These are phyloP conservation scores for Wickerhamomyces chambardii DNA, from an alignment of 805 yeast species.

Conservation along the genomic window DNA sequence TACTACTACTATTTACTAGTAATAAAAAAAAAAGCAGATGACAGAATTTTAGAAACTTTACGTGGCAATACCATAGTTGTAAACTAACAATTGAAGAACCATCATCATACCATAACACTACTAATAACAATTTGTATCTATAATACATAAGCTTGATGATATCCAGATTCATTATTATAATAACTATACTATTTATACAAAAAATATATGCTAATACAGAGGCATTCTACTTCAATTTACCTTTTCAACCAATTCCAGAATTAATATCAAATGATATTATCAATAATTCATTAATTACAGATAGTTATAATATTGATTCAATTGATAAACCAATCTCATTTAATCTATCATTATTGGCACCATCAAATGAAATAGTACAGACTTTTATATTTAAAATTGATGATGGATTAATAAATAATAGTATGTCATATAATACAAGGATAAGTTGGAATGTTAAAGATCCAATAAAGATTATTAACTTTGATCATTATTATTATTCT, in stretches of 20 bases:
- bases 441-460: conserved; percentile 2
- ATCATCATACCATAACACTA: no score
- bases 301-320: neutral
- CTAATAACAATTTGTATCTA: no score
- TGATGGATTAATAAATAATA: conserved; percentile 5
- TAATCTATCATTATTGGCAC: conserved; percentile 1
- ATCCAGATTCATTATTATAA: no score
- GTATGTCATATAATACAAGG: conserved; percentile 16
- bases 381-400: conserved; percentile 2
- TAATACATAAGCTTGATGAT: no score
- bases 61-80: no score
- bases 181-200: no score
- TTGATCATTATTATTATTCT: conserved; percentile 1
- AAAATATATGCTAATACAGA: conserved; percentile 17
- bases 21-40: no score
- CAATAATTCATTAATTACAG: no score
- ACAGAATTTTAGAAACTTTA: no score
- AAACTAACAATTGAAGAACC: no score
- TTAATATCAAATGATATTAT: no score
- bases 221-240: conserved; percentile 8
- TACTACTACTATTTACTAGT: no score
- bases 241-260: neutral
- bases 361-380: conserved; percentile 1
- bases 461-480: conserved; percentile 8
- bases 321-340: conserved; percentile 1